phyloP scores from a whole-genome alignment of 805 yeast species.

The Clavispora vitiphila region DNA sequence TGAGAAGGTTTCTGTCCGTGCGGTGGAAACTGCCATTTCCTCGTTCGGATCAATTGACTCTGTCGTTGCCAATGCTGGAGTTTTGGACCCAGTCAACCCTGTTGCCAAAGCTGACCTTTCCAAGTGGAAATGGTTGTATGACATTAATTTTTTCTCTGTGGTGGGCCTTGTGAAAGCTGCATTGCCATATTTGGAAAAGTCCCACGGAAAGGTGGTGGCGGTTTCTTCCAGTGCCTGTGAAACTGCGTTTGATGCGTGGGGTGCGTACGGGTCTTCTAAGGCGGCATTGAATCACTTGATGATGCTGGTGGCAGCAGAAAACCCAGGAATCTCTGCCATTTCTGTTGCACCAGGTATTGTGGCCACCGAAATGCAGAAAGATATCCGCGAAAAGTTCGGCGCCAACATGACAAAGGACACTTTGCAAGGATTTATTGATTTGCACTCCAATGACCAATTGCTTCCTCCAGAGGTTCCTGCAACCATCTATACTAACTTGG shows the following conservation, averaged over 20 bases:
- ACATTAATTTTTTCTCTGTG: conserved; percentile 74
- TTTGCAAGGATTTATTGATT: conserved; percentile 56
- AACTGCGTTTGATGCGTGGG: conserved; percentile 67
- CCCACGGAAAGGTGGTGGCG: conserved; percentile 63
- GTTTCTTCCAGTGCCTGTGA: conserved; percentile 89
- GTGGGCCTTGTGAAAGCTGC: conserved; percentile 53
- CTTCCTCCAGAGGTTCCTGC: conserved; percentile 73
- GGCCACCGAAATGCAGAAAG: conserved; percentile 81
- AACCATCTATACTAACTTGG: conserved; percentile 59
- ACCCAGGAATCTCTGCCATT: conserved; percentile 49
- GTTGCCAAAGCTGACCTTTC: conserved; percentile 47
- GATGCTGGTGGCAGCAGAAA: conserved; percentile 62
- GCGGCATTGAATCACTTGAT: conserved; percentile 86
- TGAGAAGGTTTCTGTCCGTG: conserved; percentile 24
- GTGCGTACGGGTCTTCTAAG: conserved; percentile 86
- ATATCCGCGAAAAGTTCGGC: conserved; percentile 64
- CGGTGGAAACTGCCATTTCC: conserved; percentile 42
- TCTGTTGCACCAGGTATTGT: conserved; percentile 95
- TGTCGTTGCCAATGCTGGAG: conserved; percentile 76
- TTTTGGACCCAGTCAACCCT: conserved; percentile 68
- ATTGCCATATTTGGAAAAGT: conserved; percentile 51
- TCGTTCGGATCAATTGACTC: conserved; percentile 58
- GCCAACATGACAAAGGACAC: conserved; percentile 56
- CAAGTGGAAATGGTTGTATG: conserved; percentile 62
- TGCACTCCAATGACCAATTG: conserved; percentile 54